A percentile compares a stretch with the other conserved stretches of the same genome.
These are phyloP conservation scores for Aegle marmelos DNA, from an alignment of 345 rosid genomes.

Conservation along the genomic window DNA sequence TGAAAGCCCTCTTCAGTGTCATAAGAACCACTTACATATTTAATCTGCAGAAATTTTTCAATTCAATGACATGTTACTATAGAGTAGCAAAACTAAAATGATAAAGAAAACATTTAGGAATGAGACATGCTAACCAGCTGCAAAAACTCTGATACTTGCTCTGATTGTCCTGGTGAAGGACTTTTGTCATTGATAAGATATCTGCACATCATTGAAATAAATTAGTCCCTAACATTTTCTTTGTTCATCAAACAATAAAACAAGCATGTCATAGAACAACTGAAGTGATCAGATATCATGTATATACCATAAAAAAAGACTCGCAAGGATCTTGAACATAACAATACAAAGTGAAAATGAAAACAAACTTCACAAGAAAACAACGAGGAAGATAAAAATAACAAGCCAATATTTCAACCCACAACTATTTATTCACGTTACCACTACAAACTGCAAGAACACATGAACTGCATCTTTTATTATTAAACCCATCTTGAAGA, in stretches of 20 bases:
- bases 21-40: slow-evolving; percentile 89
- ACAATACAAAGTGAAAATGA: background rate
- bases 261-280: background rate
- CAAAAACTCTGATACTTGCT: slow-evolving; percentile 60
- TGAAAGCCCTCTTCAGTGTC: slow-evolving; percentile 78
- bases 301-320: background rate
- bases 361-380: background rate
- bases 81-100: background rate
- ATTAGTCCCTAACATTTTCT: slow-evolving; percentile 4
- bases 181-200: slow-evolving; percentile 58
- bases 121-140: slow-evolving; percentile 60
- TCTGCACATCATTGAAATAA: slow-evolving; percentile 35
- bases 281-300: background rate
- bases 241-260: slow-evolving; percentile 7
- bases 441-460: background rate
- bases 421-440: background rate
- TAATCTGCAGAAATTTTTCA: slow-evolving; percentile 51
- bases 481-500: background rate
- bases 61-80: slow-evolving; percentile 9
- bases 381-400: background rate
- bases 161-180: slow-evolving; percentile 41
- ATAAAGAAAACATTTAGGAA: background rate
- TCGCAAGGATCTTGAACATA: slow-evolving; percentile 5
- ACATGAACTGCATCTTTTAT: background rate
- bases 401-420: background rate